These are phyloP conservation scores for Leccinum pseudoinsigne DNA, from an alignment of 1,284 basidiomycete genomes.

Conservation along the genomic window DNA sequence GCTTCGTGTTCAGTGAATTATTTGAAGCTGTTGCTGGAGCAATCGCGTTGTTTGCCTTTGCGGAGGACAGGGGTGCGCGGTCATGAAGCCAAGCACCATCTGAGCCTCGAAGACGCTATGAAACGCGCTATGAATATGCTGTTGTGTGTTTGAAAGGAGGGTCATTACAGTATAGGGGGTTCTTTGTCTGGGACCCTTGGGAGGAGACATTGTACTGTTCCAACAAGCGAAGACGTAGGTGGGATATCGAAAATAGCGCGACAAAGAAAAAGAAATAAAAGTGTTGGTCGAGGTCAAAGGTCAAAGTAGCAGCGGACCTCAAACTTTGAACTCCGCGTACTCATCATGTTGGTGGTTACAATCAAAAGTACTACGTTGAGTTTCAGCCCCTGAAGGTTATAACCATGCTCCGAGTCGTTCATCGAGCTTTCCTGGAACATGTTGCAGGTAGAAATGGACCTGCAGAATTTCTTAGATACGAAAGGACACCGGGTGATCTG, in stretches of 20 bases:
- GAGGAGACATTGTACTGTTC: slow-evolving; percentile 21
- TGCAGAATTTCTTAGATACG: neutral
- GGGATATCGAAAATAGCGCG: too few relatives aligned
- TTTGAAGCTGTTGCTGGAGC: slow-evolving; percentile 27
- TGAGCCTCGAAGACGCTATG: slow-evolving; percentile 35
- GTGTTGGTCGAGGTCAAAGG: neutral
- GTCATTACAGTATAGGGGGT: slow-evolving; percentile 31
- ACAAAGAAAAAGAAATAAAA: neutral
- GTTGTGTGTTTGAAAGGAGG: neutral
- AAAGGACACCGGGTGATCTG: too few relatives aligned
- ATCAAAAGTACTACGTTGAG: neutral
- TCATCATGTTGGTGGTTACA: neutral
- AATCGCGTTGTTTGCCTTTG: slow-evolving; percentile 26
- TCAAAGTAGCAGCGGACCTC: slow-evolving; percentile 13
- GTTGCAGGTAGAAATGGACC: neutral
- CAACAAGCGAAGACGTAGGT: neutral
- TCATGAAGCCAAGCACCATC: slow-evolving; percentile 75
- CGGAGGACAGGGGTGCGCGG: slow-evolving; percentile 53
- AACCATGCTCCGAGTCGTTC: too few relatives aligned
- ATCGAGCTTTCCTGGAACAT: neutral
- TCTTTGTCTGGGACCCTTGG: slow-evolving; percentile 26
- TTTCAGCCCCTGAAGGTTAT: too few relatives aligned
- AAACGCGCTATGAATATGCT: neutral
- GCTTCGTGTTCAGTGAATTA: slow-evolving; percentile 52
- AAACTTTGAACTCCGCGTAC: slow-evolving; percentile 17